A percentile compares a stretch with the other conserved stretches of the same genome.
phyloP scores from a whole-genome alignment of 2,329 filamentous ascomycete genomes.

The Botryosphaeria dothidea region DNA sequence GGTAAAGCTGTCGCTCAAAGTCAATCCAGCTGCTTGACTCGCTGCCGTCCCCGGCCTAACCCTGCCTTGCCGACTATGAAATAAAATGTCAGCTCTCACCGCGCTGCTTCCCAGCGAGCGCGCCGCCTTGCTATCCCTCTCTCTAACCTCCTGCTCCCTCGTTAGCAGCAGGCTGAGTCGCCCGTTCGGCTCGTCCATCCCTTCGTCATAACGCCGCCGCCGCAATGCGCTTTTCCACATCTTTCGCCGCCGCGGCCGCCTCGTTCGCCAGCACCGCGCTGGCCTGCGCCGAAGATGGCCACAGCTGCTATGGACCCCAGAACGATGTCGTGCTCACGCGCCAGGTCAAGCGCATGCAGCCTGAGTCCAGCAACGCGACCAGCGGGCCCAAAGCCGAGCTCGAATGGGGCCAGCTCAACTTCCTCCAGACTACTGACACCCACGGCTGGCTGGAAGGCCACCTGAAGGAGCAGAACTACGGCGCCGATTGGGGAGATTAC shows the following conservation, averaged over 20 bases:
- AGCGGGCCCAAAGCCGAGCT: constrained; percentile 42
- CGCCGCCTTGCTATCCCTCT: background rate
- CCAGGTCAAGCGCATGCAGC: constrained; percentile 46
- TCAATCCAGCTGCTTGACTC: background rate
- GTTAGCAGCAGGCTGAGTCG: background rate
- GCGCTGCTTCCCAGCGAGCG: background rate
- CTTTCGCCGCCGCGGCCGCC: background rate
- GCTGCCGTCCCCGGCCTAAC: background rate
- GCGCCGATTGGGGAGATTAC: constrained; percentile 68
- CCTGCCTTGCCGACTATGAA: background rate
- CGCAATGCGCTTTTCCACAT: constrained; percentile 11
- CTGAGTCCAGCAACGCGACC: constrained; percentile 43
- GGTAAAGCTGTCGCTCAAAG: background rate
- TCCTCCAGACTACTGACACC: constrained; percentile 66
- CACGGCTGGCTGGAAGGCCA: constrained; percentile 64
- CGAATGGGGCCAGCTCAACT: constrained; percentile 66
- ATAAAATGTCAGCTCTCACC: background rate
- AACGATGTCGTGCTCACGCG: constrained; percentile 43
- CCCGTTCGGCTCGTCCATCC: background rate
- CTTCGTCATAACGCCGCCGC: background rate
- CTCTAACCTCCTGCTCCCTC: background rate
- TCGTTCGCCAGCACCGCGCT: constrained; percentile 6
- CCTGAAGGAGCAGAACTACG: constrained; percentile 63
- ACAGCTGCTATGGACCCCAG: constrained; percentile 41
- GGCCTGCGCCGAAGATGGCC: constrained; percentile 37